Conservation (phyloP, 257 asterid species). For the Galeopsis tetrahit region DNA sequence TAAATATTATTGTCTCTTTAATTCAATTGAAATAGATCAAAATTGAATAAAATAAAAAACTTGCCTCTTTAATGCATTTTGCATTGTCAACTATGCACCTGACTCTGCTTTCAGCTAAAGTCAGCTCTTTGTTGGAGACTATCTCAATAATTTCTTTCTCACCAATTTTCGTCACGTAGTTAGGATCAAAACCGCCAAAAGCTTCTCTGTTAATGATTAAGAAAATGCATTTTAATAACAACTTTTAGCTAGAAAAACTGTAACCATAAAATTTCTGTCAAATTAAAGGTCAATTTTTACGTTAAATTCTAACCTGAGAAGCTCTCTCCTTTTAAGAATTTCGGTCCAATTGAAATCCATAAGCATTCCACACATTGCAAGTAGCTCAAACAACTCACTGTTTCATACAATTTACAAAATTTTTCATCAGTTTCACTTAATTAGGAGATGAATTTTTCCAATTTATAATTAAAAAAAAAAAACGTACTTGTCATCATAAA, state of each 20-base stretch:
- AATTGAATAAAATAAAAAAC: constrained; percentile 13
- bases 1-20: neutral
- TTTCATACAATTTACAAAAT: neutral
- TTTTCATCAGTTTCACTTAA: neutral
- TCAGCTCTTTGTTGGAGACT: constrained; percentile 61
- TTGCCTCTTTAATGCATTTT: constrained; percentile 77
- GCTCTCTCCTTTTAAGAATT: constrained; percentile 70
- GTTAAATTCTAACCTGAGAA: constrained; percentile 55
- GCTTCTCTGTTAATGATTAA: constrained; percentile 51
- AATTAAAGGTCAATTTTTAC: no score
- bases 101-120: constrained; percentile 72
- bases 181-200: constrained; percentile 75
- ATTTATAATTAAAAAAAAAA: neutral
- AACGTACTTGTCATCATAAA: constrained; percentile 87
- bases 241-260: no score
- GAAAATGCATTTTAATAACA: no score
- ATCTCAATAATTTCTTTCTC: constrained; percentile 69
- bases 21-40: neutral
- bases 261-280: no score
- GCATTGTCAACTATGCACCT: constrained; percentile 92
- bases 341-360: constrained; percentile 99
- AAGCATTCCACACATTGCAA: constrained; percentile 90
- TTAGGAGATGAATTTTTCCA: neutral
- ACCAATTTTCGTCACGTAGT: constrained; percentile 68
- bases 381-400: constrained; percentile 89